Percentiles rank a stretch among this genome's conserved stretches.
Conservation (phyloP, 2,329 filamentous ascomycete genomes). For the Beauveria scarabaeidicola region DNA sequence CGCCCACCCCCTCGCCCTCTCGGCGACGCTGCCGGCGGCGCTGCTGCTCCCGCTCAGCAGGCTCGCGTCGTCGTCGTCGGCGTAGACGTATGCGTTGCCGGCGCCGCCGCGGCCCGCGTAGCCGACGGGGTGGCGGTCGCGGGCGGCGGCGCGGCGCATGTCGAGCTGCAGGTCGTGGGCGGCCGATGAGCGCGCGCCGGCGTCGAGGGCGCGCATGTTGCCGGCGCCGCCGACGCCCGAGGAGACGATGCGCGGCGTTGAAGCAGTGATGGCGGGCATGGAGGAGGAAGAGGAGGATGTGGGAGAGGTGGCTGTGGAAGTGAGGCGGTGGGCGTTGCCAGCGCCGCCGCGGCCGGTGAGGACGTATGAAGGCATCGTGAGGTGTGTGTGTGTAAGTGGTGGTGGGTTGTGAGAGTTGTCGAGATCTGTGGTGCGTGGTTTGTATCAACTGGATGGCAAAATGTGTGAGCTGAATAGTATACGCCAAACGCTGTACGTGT, state of each 20-base stretch:
- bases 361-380: constrained; percentile 33
- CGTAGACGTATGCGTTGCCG: constrained; percentile 52
- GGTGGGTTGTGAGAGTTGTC: constrained; percentile 31
- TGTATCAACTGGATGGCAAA: background rate
- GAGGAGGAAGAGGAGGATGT: constrained; percentile 24
- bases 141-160: constrained; percentile 33
- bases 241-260: constrained; percentile 45
- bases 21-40: constrained; percentile 15
- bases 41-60: constrained; percentile 13
- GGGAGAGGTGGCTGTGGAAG: constrained; percentile 24
- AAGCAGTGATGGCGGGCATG: constrained; percentile 25
- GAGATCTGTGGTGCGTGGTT: background rate
- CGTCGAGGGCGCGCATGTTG: constrained; percentile 47
- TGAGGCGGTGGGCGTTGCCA: constrained; percentile 46
- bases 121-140: constrained; percentile 40
- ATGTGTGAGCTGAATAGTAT: background rate
- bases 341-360: constrained; percentile 49
- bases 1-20: background rate
- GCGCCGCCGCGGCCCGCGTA: constrained; percentile 60
- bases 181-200: constrained; percentile 34
- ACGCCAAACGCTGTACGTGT: too few species aligned
- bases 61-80: constrained; percentile 15
- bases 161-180: constrained; percentile 44
- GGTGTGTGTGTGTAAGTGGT: constrained; percentile 37
- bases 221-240: constrained; percentile 60